A percentile compares a stretch with the other conserved stretches of the same genome.
These are phyloP conservation scores for Daldinia sp. DNA, from an alignment of 2,329 filamentous ascomycete species.

Conservation along the genomic window DNA sequence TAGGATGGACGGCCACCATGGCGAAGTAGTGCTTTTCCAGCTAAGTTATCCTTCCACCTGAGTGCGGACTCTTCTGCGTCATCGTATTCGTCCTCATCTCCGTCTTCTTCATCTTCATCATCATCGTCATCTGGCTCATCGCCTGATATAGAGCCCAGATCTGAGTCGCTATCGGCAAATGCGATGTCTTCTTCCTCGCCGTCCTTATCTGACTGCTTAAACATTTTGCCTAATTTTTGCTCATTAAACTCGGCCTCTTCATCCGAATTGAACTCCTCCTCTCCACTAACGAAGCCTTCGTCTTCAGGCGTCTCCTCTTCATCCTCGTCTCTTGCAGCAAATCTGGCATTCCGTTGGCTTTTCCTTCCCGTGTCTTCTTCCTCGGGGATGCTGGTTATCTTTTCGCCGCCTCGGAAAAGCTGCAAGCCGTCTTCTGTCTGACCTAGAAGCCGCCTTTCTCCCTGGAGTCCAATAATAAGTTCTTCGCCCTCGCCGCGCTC, in stretches of 20 bases:
- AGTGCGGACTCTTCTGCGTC: constrained; percentile 79
- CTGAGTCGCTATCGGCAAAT: constrained; percentile 97
- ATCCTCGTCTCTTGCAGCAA: constrained; percentile 70
- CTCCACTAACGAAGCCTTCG: constrained; percentile 67
- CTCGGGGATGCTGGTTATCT: constrained; percentile 70
- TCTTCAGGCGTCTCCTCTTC: constrained; percentile 65
- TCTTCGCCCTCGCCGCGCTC: constrained; percentile 95
- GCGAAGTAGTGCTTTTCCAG: constrained; percentile 77
- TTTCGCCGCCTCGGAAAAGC: constrained; percentile 83
- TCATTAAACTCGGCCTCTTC: constrained; percentile 70
- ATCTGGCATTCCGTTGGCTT: constrained; percentile 66
- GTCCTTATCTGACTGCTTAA: constrained; percentile 65
- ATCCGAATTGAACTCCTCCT: constrained; percentile 63
- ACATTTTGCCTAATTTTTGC: constrained; percentile 70
- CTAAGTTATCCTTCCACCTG: constrained; percentile 90
- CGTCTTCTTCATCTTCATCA: constrained; percentile 55
- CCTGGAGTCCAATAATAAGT: constrained; percentile 90
- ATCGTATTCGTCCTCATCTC: constrained; percentile 60
- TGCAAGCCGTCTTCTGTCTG: constrained; percentile 85
- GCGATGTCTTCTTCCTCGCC: constrained; percentile 77
- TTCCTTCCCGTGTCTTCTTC: constrained; percentile 73
- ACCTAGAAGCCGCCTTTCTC: constrained; percentile 83
- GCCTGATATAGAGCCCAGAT: constrained; percentile 86
- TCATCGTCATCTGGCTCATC: constrained; percentile 62
- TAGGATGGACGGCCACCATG: constrained; percentile 79